Evolutionary conservation across 331 rosid genomes (phyloP).

Genomic region (Malus hybrid): DNA sequence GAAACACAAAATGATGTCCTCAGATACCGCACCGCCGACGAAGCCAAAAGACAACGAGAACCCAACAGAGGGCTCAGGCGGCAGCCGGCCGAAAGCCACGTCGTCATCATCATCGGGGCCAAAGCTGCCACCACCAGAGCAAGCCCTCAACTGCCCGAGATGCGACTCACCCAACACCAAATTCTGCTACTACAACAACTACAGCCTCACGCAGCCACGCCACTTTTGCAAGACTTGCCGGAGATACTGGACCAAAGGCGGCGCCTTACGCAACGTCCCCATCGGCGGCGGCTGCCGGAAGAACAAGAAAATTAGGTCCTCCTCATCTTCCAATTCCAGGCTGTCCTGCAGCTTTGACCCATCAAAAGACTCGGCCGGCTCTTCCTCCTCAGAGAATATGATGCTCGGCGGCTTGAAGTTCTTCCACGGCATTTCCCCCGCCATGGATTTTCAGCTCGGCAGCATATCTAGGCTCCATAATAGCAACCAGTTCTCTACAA

Average conservation of each 20-base stretch:
- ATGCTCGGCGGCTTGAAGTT: slow-evolving; percentile 54
- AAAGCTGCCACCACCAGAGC: slow-evolving; percentile 33
- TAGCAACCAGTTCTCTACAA: background rate
- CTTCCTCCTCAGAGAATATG: slow-evolving; percentile 29
- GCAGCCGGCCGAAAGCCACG: slow-evolving; percentile 27
- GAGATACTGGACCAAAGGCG: slow-evolving; percentile 98
- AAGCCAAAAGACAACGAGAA: slow-evolving; percentile 29
- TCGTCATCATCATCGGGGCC: slow-evolving; percentile 11
- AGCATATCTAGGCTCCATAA: slow-evolving; percentile 21
- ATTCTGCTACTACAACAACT: slow-evolving; percentile 97
- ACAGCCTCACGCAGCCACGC: slow-evolving; percentile 90
- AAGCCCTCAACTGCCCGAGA: slow-evolving; percentile 63
- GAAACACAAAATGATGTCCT: slow-evolving; percentile 32
- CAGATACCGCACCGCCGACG: slow-evolving; percentile 31
- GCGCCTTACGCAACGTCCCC: slow-evolving; percentile 89
- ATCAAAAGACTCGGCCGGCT: slow-evolving; percentile 48
- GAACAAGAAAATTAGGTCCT: slow-evolving; percentile 59
- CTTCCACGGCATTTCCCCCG: slow-evolving; percentile 56
- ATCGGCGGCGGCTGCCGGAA: slow-evolving; percentile 94
- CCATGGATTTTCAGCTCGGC: slow-evolving; percentile 65
- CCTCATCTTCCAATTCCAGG: slow-evolving; percentile 19
- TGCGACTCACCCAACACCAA: slow-evolving; percentile 95
- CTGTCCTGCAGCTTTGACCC: slow-evolving; percentile 40
- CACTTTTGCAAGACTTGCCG: slow-evolving; percentile 96
- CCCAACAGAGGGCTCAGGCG: slow-evolving; percentile 10